Base-by-base conservation (phyloP, 202 grass and related monocot species). In the Miscanthus sacchariflorus region DNA sequence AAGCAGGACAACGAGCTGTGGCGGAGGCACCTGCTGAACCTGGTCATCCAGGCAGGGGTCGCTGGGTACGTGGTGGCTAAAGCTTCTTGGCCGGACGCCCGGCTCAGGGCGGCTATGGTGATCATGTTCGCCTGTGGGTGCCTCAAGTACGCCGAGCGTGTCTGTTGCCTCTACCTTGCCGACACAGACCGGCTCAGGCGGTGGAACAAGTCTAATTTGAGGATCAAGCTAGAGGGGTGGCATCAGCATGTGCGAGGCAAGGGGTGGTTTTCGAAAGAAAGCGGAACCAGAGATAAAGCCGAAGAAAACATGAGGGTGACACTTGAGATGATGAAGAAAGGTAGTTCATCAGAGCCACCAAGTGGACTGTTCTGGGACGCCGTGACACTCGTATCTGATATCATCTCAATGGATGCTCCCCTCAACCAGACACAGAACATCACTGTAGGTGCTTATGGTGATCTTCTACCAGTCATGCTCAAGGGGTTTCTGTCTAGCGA, bases 231-330 rank as follows among this genome's bases (percentile, higher is more conserved):
- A 48, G 6, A 13, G 23, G 43, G 43, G 5, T 6, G 0, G 12
- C 24, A 28, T 33, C 30, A 33, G 23, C 69, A 12, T n/a, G 17
- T 2, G 17, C 6, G 9, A 71, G 69, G 69, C 69, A 21, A 9
- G 7, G 0, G 13, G 14, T 5, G 3, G 3, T 2, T 17, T 18
- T 13, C 1, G 5, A 73, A 0, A 24, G 0, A 0, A 0, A 21
- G 6, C 0, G 19, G 39, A 1, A 44, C 39, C 3, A 19, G 8
- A 4, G 36, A 71, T 0, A 7, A 71, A 9, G 36, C 69, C 18
- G 9, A 3, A 4, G 4, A 70, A 10, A 0, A 17, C 35, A 18
- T 40, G 68, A 38, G 36, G 18, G 35, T 1, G 0, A 73, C 21
- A 6, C 9, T 73, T 24, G 19, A 44, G 0, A 3, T 48, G 72